Percentiles rank a stretch among this genome's conserved stretches.
These are phyloP conservation scores for Penicillium brasilianum DNA, from an alignment of 2,329 filamentous ascomycete genomes.

Conservation along the genomic window DNA sequence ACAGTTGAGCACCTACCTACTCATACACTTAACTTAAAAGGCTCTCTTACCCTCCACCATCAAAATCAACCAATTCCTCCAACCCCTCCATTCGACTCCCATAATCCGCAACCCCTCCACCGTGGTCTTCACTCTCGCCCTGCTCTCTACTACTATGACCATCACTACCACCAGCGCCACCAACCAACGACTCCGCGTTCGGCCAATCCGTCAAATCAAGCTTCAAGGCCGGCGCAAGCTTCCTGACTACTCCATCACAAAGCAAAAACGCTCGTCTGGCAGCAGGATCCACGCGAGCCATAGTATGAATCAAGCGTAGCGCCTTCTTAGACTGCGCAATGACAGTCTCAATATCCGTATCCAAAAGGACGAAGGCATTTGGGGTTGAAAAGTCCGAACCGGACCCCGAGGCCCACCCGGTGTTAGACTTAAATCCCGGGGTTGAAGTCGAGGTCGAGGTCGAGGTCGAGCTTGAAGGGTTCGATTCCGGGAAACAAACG, in stretches of 20 bases:
- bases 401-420: background rate
- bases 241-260: slow-evolving; percentile 39
- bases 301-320: slow-evolving; percentile 44
- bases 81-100: slow-evolving; percentile 18
- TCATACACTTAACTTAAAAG: too few species aligned
- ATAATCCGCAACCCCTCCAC: background rate
- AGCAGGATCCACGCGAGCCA: slow-evolving; percentile 38
- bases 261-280: slow-evolving; percentile 43
- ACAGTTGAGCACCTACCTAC: background rate
- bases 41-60: background rate
- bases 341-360: slow-evolving; percentile 31
- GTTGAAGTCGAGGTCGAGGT: background rate
- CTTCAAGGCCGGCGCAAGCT: slow-evolving; percentile 38
- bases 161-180: background rate
- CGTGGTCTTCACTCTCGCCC: too few species aligned
- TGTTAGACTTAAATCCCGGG: background rate
- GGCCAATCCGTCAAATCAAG: slow-evolving; percentile 41
- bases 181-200: slow-evolving; percentile 15
- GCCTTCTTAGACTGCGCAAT: slow-evolving; percentile 42
- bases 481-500: slow-evolving; percentile 8
- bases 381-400: background rate
- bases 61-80: slow-evolving; percentile 30
- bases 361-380: slow-evolving; percentile 21
- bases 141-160: too few species aligned
- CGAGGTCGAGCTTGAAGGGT: background rate